Conservation (phyloP, 1,139 yeast genomes). For the Lodderomyces theae region DNA sequence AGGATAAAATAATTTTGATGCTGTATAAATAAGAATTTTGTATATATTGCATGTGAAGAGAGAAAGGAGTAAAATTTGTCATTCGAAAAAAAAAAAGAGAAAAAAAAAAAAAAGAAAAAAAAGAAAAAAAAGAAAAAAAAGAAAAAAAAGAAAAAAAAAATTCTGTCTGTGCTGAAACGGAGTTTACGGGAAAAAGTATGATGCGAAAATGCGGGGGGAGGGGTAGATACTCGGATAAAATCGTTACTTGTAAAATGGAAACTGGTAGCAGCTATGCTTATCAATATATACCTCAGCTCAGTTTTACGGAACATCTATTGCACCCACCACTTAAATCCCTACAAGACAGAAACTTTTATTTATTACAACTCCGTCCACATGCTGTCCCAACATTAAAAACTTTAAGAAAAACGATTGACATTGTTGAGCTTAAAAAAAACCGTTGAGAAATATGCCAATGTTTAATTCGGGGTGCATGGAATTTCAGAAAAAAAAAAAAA, state of each 20-base stretch:
- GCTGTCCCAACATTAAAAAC: too few species aligned
- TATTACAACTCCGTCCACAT: too few species aligned
- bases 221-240: neutral
- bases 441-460: neutral
- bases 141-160: neutral
- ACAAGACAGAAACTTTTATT: too few species aligned
- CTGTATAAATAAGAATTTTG: neutral
- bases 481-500: neutral
- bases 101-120: neutral
- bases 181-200: neutral
- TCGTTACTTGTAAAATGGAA: neutral
- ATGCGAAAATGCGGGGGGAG: conserved; percentile 3
- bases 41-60: conserved; percentile 2
- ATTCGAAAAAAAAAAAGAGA: neutral
- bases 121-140: neutral
- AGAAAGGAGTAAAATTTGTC: too few species aligned
- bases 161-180: neutral
- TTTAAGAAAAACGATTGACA: neutral
- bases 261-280: conserved; percentile 4
- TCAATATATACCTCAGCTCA: too few species aligned
- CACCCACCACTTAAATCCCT: too few species aligned
- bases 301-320: too few species aligned
- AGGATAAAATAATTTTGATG: neutral
- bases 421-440: neutral
- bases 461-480: neutral